Conservation (phyloP, 225 moss, liverwort and hornwort species). For the Straminergon stramineum region DNA sequence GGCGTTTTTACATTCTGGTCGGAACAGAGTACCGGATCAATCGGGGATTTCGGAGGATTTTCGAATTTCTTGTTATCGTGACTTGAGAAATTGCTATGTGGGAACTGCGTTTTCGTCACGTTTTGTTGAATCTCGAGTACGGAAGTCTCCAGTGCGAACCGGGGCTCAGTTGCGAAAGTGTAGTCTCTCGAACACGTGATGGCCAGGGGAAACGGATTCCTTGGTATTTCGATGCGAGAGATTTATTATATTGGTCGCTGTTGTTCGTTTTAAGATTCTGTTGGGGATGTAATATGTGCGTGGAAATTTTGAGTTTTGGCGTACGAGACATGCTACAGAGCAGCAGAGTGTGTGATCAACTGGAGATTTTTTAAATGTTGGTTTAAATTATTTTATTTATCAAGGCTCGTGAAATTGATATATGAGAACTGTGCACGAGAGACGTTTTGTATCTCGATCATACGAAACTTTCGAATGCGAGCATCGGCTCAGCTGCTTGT, state of each 20-base stretch:
- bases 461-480: neutral
- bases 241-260: neutral
- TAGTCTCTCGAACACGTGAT: neutral
- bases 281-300: neutral
- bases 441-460: neutral
- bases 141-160: neutral
- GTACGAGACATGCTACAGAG: neutral
- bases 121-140: neutral
- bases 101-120: neutral
- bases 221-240: neutral
- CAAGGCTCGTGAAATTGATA: neutral
- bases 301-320: neutral
- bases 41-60: neutral
- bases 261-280: neutral
- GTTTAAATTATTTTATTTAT: neutral
- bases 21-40: neutral
- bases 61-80: neutral
- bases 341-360: neutral
- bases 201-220: neutral
- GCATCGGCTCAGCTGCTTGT: neutral
- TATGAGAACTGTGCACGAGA: neutral
- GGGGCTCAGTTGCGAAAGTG: neutral
- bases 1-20: neutral
- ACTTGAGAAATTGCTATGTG: neutral
- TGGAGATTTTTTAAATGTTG: neutral